Evolutionary conservation across 257 asterid species (phyloP).

Genomic region (Apocynum venetum): DNA sequence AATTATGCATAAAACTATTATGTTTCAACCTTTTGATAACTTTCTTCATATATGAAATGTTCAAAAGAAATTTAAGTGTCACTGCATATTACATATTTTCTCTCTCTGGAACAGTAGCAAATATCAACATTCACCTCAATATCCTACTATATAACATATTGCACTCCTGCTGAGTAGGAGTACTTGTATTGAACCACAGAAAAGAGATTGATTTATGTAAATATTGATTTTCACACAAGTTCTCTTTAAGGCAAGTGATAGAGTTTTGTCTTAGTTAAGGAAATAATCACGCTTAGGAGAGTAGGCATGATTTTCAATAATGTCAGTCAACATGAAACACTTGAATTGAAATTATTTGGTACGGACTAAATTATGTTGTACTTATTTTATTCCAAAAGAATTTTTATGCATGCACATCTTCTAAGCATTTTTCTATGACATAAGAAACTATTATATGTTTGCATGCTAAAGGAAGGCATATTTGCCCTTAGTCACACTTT

Average conservation of each 20-base stretch:
- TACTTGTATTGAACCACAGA: not conserved
- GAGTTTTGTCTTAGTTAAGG: too few species aligned
- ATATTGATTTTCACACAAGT: too few species aligned
- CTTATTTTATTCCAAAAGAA: not conserved
- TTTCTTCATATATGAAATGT: not conserved
- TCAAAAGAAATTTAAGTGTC: not conserved
- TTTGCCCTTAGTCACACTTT: too few species aligned
- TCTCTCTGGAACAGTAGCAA: not conserved
- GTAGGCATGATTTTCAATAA: too few species aligned
- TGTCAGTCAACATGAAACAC: too few species aligned
- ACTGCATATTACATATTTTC: too few species aligned
- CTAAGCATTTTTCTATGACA: not conserved
- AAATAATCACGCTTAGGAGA: too few species aligned
- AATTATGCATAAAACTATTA: not conserved
- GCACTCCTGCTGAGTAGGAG: not conserved
- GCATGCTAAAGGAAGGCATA: too few species aligned
- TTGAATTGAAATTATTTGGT: too few species aligned
- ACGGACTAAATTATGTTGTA: not conserved
- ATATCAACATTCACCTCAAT: not conserved
- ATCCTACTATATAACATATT: not conserved
- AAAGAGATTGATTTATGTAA: too few species aligned
- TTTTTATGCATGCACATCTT: not conserved
- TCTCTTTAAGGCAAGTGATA: too few species aligned
- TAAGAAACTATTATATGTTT: too few species aligned
- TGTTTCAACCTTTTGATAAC: not conserved